Percentiles rank a stretch among this genome's conserved stretches.
Evolutionary conservation across 164 flowering plant species (phyloP).

Genomic region (Berberis vulgaris): DNA sequence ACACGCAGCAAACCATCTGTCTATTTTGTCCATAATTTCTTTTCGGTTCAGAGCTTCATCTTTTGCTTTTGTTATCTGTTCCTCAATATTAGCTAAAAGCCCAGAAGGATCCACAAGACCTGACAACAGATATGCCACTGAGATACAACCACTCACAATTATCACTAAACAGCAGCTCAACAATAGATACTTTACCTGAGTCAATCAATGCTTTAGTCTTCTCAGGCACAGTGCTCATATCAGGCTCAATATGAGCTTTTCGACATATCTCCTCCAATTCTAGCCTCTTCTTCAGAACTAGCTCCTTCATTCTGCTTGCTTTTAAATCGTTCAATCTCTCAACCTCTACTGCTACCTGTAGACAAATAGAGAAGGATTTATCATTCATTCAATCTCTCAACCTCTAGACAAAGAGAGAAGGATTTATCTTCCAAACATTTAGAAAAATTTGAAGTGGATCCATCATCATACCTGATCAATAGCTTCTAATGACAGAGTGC

Average conservation of each 20-base stretch:
- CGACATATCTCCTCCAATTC: conserved; percentile 83
- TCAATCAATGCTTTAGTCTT: conserved; percentile 80
- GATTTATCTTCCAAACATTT: neutral
- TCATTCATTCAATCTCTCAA: conserved; percentile 46
- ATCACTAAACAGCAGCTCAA: neutral
- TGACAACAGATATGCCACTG: conserved; percentile 12
- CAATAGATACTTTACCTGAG: conserved; percentile 45
- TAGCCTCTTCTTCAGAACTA: conserved; percentile 70
- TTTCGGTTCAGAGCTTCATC: conserved; percentile 67
- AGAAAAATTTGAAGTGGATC: neutral
- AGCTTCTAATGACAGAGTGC: conserved; percentile 56
- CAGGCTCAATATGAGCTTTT: conserved; percentile 71
- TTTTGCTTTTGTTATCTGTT: conserved; percentile 56
- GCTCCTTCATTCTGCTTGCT: conserved; percentile 91
- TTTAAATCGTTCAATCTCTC: conserved; percentile 70
- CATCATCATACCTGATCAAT: conserved; percentile 58
- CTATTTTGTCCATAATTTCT: conserved; percentile 84
- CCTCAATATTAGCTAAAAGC: conserved; percentile 76
- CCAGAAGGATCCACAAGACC: conserved; percentile 90
- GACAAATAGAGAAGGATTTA: conserved; percentile 2
- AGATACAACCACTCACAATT: neutral
- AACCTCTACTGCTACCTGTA: conserved; percentile 30
- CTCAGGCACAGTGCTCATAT: conserved; percentile 73
- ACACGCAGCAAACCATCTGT: conserved; percentile 80
- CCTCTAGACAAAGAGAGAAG: conserved; percentile 31